phyloP scores from a whole-genome alignment of 2,329 filamentous ascomycete genomes.

The Bipolaris victoriae region DNA sequence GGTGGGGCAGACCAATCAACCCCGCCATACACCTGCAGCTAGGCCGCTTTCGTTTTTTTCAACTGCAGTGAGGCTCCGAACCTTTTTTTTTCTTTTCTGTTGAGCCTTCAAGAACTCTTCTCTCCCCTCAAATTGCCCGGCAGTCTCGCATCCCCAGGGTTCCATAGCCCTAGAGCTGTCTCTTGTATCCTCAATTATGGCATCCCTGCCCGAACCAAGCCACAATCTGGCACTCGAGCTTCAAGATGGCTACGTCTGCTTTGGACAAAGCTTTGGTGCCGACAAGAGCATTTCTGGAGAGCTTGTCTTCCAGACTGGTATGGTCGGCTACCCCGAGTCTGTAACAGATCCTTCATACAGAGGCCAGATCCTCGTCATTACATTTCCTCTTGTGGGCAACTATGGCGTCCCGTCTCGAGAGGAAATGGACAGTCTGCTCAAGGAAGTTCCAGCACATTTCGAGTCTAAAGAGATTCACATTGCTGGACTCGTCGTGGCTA shows the following conservation, averaged over 20 bases:
- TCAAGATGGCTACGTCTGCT: conserved; percentile 86
- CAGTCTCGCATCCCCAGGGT: conserved; percentile 43
- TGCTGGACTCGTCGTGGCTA: conserved; percentile 86
- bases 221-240: conserved; percentile 86
- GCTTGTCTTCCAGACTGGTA: conserved; percentile 98
- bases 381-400: conserved; percentile 94
- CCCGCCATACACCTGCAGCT: conserved; percentile 18
- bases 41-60: conserved; percentile 15
- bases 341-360: conserved; percentile 87
- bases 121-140: conserved; percentile 37
- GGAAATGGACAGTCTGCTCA: conserved; percentile 80
- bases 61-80: conserved; percentile 13
- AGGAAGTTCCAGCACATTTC: conserved; percentile 88
- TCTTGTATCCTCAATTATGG: conserved; percentile 39
- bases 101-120: conserved; percentile 23
- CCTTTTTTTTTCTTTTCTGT: conserved; percentile 22
- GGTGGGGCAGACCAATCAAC: conserved; percentile 20
- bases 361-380: conserved; percentile 94
- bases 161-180: conserved; percentile 44
- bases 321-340: conserved; percentile 98
- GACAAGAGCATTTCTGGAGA: conserved; percentile 94
- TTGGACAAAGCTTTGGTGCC: conserved; percentile 96
- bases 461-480: conserved; percentile 93
- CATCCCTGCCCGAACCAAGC: conserved; percentile 47
- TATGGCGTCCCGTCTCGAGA: conserved; percentile 94